Evolutionary conservation across 352 stramenopile species (phyloP), one percentile per base, ranked within the genome.

Genomic region (Phytophthora kernoviae): DNA sequence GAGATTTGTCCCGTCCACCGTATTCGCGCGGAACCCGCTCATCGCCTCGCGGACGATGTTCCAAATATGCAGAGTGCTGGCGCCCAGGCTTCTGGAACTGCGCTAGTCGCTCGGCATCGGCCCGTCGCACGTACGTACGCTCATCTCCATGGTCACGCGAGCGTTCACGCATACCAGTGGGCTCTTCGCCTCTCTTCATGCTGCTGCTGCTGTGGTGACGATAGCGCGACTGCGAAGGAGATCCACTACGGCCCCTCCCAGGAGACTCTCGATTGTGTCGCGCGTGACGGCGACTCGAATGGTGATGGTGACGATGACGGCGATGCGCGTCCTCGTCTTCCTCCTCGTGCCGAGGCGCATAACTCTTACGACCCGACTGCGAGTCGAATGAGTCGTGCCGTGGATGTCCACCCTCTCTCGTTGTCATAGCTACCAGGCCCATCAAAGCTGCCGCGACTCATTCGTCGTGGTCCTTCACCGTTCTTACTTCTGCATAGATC

Each of bases 221-320:
- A 46, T 69, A 54, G 15, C 43, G 62, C 20, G 45, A 54, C 7
- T 40, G 62, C 33, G 34, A 24, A 33, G 67, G 62, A 10, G 67
- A 76, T 18, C 43, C 54, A 26, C 67, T 71, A 58, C 55, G 48
- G n/a, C 62, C 56, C 21, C 64, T 52, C 18, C 61, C 60, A 1
- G 52, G 21, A 11, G 54, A 54, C 39, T 72, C 67, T n/a, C 56
- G 62, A 65, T 24, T 59, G 58, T 73, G 54, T 2, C 67, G 62
- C 32, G 66, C 69, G 58, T 72, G 62, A 40, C 63, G 58, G 15
- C 63, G 62, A 58, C 52, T 76, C 27, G 62, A 73, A 44, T 62
- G 56, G 34, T 39, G 57, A 41, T 65, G 65, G 21, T 62, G 60
- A 48, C 70, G 55, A 18, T 52, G 53, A 20, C 57, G 65, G 12